A percentile compares a stretch with the other conserved stretches of the same genome.
phyloP scores from a whole-genome alignment of 306 rosid species.

The Pyrus bretschneideri region DNA sequence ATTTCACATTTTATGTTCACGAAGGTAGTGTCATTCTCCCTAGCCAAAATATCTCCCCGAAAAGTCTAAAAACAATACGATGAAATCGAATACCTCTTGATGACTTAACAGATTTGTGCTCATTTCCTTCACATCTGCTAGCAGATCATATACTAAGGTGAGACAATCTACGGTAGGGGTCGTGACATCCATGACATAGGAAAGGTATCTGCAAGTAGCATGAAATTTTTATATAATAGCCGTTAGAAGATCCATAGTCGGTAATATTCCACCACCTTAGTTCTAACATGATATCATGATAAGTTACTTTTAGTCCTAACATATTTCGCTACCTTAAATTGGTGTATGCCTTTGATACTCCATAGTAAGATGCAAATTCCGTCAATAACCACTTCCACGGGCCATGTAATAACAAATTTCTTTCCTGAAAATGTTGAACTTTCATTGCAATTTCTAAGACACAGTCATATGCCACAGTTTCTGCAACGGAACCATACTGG shows the following conservation, averaged over 20 bases:
- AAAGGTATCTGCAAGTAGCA: conserved; percentile 23
- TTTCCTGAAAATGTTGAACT: conserved; percentile 23
- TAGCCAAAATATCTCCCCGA: too few relatives aligned
- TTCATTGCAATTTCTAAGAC: conserved; percentile 32
- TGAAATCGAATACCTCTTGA: conserved; percentile 20
- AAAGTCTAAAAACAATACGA: background rate
- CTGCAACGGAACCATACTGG: conserved; percentile 25
- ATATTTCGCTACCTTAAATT: conserved; percentile 23
- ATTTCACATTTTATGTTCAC: background rate
- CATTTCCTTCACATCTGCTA: conserved; percentile 18
- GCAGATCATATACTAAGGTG: conserved; percentile 18
- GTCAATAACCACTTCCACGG: conserved; percentile 34
- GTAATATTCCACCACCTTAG: background rate
- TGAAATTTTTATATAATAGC: background rate
- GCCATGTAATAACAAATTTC: conserved; percentile 21
- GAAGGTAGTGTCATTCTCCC: too few relatives aligned
- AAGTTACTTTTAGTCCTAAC: background rate
- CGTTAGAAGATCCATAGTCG: background rate
- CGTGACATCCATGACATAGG: conserved; percentile 38
- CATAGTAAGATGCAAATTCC: conserved; percentile 23
- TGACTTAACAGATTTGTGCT: conserved; percentile 17
- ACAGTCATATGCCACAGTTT: conserved; percentile 28
- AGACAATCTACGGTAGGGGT: conserved; percentile 36
- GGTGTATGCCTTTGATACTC: conserved; percentile 27
- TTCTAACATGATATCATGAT: too few relatives aligned